Evolutionary conservation across 129 eudicot genomes (phyloP), one percentile per base, ranked within the genome.

Genomic region (Glebionis coronaria): DNA sequence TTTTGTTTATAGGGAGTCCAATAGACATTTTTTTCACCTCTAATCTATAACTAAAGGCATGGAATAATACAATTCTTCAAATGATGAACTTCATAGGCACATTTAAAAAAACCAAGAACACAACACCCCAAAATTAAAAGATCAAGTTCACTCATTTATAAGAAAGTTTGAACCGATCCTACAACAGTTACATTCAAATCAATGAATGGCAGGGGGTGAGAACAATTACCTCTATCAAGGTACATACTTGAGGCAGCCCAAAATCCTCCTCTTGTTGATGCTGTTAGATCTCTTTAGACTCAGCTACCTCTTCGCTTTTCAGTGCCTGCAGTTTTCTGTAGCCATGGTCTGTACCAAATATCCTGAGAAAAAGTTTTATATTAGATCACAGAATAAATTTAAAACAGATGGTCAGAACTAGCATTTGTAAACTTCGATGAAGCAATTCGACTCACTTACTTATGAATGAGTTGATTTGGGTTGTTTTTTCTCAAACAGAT

Each of bases 271-370:
- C 49, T 52, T 38, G 35, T 25, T 68, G 19, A 52, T 23, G 55
- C 60, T 40, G 3, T 70, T 60, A 82, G 44, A 46, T 79, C 72
- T 65, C 75, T 82, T 91, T 87, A 58, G 53, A 28, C 55, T 59
- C 76, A 12, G 72, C 71, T 44, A 72, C 88, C 52, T 81, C 93
- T 68, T 78, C 90, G 55, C 80, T 67, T 82, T 88, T 82, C 63
- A 93, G 73, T 3, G 79, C 90, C 82, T 86, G 79, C 79, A 93
- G 59, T 73, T 82, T 93, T 82, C 98, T 84, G 83, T 88, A 93
- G 56, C 98, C 98, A 18, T 63, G 75, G 61, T 93, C 98, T 27
- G 98, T 93, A 18, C 98, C 95, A 47, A 93, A 93, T 73, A 93
- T 78, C 98, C 98, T 93, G 79, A 56, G 52, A 70, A 68, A 63